Evolutionary conservation across 2,329 filamentous ascomycete genomes (phyloP).

Genomic region (Xenosphaeropsis pyriputrescens): DNA sequence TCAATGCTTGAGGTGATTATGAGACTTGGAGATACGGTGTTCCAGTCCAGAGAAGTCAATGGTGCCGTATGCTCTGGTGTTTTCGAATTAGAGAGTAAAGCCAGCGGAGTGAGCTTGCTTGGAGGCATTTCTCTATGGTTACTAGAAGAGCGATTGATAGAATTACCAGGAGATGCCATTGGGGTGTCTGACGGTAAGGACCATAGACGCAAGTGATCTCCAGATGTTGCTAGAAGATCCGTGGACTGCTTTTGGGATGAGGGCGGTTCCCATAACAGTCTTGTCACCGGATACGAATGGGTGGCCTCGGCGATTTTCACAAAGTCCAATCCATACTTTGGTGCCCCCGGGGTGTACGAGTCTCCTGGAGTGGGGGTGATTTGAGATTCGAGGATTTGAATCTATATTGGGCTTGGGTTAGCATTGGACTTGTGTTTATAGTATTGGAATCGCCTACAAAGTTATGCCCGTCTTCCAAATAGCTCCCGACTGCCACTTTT

Average conservation of each 20-base stretch:
- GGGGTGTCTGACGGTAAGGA: conserved; percentile 62
- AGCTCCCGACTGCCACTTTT: conserved; percentile 90
- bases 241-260: conserved; percentile 92
- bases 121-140: conserved; percentile 40
- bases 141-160: conserved; percentile 50
- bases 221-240: conserved; percentile 86
- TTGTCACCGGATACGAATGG: conserved; percentile 92
- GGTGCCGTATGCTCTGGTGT: conserved; percentile 96
- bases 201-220: conserved; percentile 88
- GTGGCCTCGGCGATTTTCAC: conserved; percentile 90
- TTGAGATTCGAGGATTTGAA: conserved; percentile 91
- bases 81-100: conserved; percentile 91
- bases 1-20: conserved; percentile 99
- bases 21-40: conserved; percentile 86
- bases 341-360: conserved; percentile 51
- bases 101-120: conserved; percentile 80
- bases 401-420: conserved; percentile 33
- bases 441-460: conserved; percentile 46
- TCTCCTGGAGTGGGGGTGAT: conserved; percentile 56
- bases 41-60: conserved; percentile 94
- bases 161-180: conserved; percentile 42
- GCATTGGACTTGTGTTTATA: not conserved
- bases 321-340: conserved; percentile 74
- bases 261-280: conserved; percentile 89
- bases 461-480: conserved; percentile 95